Percentiles rank a stretch among this genome's conserved stretches.
phyloP scores from a whole-genome alignment of 2,329 filamentous ascomycete genomes.

The Berkeleyomyces basicola region DNA sequence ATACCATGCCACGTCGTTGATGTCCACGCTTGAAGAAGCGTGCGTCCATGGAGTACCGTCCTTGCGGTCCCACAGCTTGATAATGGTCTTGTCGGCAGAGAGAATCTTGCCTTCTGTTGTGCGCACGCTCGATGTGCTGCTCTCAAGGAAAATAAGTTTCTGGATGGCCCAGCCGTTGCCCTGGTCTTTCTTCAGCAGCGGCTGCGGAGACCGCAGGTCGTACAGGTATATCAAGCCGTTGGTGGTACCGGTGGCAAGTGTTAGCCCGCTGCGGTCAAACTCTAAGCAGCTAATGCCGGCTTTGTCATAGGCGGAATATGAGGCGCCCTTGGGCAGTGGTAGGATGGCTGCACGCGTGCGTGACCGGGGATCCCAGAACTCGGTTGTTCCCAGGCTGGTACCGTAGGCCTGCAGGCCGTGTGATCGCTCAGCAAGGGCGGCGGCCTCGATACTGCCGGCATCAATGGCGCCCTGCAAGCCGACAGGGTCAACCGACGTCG shows the following conservation, averaged over 20 bases:
- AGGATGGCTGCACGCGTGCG: constrained; percentile 67
- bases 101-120: constrained; percentile 75
- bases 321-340: constrained; percentile 9
- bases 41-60: constrained; percentile 86
- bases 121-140: constrained; percentile 56
- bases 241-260: constrained; percentile 73
- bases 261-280: constrained; percentile 70
- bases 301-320: constrained; percentile 34
- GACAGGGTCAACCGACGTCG: constrained; percentile 33
- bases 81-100: constrained; percentile 84
- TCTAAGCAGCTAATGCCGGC: constrained; percentile 74
- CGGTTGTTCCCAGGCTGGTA: constrained; percentile 85
- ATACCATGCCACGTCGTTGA: constrained; percentile 88
- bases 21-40: constrained; percentile 83
- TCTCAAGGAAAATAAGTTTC: constrained; percentile 52
- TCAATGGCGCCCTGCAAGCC: constrained; percentile 76
- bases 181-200: constrained; percentile 82
- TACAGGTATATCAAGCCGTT: constrained; percentile 79
- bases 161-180: constrained; percentile 89
- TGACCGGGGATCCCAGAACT: constrained; percentile 87
- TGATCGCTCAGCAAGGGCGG: constrained; percentile 69
- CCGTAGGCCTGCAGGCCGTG: constrained; percentile 89
- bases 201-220: constrained; percentile 74
- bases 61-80: constrained; percentile 85
- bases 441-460: constrained; percentile 74